Percentiles rank a stretch among this genome's conserved stretches.
These are phyloP conservation scores for Leucocoprinus sp. DNA, from an alignment of 768 basidiomycete species.

Conservation along the genomic window DNA sequence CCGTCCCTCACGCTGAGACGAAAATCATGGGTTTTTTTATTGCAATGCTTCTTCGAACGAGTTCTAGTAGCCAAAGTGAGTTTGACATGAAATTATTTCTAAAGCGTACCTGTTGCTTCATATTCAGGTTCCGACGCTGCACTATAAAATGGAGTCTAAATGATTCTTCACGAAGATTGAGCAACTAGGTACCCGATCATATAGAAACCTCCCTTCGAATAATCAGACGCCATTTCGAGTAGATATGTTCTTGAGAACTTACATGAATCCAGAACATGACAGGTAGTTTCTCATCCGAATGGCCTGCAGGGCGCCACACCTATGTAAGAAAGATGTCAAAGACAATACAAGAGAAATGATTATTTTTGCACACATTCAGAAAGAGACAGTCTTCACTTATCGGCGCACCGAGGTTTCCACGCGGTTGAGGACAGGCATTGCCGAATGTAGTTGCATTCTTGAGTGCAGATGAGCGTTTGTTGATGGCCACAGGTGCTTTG, in stretches of 20 bases:
- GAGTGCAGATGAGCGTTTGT: conserved; percentile 20
- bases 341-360: background rate
- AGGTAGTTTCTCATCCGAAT: conserved; percentile 22
- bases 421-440: conserved; percentile 46
- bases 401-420: conserved; percentile 30
- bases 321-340: conserved; percentile 11
- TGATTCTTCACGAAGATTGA: background rate
- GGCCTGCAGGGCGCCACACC: conserved; percentile 28
- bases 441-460: conserved; percentile 42
- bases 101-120: conserved; percentile 38
- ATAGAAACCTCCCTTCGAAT: conserved; percentile 40
- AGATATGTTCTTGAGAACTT: conserved; percentile 5
- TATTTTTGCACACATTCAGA: conserved; percentile 33
- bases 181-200: conserved; percentile 27
- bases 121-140: conserved; percentile 29
- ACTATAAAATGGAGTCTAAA: conserved; percentile 17
- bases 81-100: too few species aligned
- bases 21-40: conserved; percentile 49
- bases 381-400: conserved; percentile 47
- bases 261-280: conserved; percentile 32
- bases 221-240: background rate
- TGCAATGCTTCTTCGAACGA: conserved; percentile 39
- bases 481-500: conserved; percentile 42
- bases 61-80: conserved; percentile 22
- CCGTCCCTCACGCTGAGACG: conserved; percentile 34